Evolutionary conservation across 1,284 basidiomycete species (phyloP).

Genomic region (Ganoderma lucidum): DNA sequence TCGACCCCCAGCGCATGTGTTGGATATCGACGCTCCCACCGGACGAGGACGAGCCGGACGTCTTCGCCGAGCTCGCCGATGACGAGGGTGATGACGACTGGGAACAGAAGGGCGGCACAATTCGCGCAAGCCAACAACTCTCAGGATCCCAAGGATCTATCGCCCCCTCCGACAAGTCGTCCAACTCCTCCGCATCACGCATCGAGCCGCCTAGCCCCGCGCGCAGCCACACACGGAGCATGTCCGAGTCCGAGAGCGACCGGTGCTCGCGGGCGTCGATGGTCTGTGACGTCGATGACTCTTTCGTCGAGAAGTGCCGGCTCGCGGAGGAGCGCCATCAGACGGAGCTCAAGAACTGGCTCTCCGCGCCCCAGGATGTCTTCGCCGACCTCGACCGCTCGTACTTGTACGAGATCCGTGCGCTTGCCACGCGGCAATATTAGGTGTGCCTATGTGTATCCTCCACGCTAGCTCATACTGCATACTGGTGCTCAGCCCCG

Average conservation of each 20-base stretch:
- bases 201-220: slow-evolving; percentile 59
- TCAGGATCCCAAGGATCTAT: slow-evolving; percentile 34
- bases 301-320: slow-evolving; percentile 75
- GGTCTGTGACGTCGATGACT: slow-evolving; percentile 76
- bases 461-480: slow-evolving; percentile 11
- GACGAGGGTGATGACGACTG: slow-evolving; percentile 83
- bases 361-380: slow-evolving; percentile 47
- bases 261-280: slow-evolving; percentile 78
- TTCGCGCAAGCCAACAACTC: slow-evolving; percentile 67
- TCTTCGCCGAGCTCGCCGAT: slow-evolving; percentile 89
- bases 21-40: slow-evolving; percentile 88
- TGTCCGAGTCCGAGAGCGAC: slow-evolving; percentile 78
- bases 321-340: slow-evolving; percentile 83
- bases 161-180: slow-evolving; percentile 44
- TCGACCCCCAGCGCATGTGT: slow-evolving; percentile 93
- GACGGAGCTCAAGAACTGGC: slow-evolving; percentile 86
- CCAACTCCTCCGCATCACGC: slow-evolving; percentile 38
- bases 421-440: slow-evolving; percentile 82
- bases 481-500: background rate
- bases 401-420: slow-evolving; percentile 80
- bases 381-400: slow-evolving; percentile 62
- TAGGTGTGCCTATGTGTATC: slow-evolving; percentile 42
- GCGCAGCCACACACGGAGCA: slow-evolving; percentile 68
- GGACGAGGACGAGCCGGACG: slow-evolving; percentile 93
- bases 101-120: slow-evolving; percentile 79